Evolutionary conservation across 257 asterid species (phyloP), one percentile per base, ranked within the genome.

Genomic region (Mitragyna speciosa): DNA sequence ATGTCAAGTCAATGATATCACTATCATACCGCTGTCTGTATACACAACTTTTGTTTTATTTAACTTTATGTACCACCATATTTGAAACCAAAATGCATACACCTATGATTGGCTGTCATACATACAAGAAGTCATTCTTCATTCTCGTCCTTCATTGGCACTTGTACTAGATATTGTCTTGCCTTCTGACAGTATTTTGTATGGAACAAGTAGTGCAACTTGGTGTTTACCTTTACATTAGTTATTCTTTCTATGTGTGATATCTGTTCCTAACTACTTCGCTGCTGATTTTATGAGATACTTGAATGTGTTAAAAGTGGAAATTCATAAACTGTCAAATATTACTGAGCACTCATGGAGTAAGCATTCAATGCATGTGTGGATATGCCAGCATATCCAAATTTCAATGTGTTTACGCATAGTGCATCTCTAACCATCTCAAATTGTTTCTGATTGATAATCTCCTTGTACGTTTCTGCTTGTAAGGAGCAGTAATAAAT

Each of bases 91-190:
- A 20, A 20, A 69, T 39, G 73, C 6, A 15, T 70, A 70, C 74
- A 10, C 19, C n/a, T 26, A 71, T n/a, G 58, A n/a, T 5, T 22
- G 12, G 30, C n/a, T 41, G n/a, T 9, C 80, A 54, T 24, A 72
- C 61, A 30, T 54, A 49, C 41, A 33, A 24, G n/a, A 49, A 2
- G 16, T 61, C 31, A 61, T n/a, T 8, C 31, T 59, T 59, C 24
- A 59, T n/a, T 59, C 61, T 59, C 59, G 26, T 14, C 76, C 78
- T 30, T 71, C 78, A 56, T 59, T 41, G 45, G 22, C 58, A 56
- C 22, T 47, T 22, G 15, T 70, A 52, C 45, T 19, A 36, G 10
- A 61, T n/a, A 61, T n/a, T 7, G 30, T 61, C 10, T 79, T 63
- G 19, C 51, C 76, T 12, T 56, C 69, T 54, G 51, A 70, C 28